Conservation (phyloP, 345 rosid species). For the Bretschneidera sinensis region DNA sequence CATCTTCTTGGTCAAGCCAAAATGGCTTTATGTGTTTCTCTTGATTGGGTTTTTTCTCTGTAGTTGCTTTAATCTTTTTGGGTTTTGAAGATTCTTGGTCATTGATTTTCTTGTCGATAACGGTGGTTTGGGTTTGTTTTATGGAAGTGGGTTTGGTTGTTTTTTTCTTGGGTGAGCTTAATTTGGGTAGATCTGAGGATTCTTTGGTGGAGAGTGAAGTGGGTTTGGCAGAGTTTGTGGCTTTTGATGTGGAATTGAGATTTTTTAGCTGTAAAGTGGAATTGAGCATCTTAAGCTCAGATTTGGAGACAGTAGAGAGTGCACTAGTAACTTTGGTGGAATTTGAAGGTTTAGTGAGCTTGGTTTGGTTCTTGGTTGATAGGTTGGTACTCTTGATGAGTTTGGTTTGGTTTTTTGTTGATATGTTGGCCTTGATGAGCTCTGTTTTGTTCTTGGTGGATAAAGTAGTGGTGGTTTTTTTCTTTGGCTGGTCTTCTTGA, state of each 20-base stretch:
- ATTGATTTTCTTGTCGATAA: slow-evolving; percentile 23
- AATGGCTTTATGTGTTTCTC: slow-evolving; percentile 29
- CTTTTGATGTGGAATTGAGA: slow-evolving; percentile 37
- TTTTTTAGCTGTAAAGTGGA: slow-evolving; percentile 21
- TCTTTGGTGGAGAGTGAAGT: slow-evolving; percentile 28
- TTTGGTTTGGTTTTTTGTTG: slow-evolving; percentile 48
- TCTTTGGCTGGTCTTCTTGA: slow-evolving; percentile 34
- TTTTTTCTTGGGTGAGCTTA: slow-evolving; percentile 46
- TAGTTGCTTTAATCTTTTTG: slow-evolving; percentile 24
- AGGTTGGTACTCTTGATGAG: slow-evolving; percentile 20
- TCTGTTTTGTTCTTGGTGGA: slow-evolving; percentile 54
- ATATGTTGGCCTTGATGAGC: slow-evolving; percentile 28
- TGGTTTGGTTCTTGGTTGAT: slow-evolving; percentile 51
- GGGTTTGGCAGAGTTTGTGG: slow-evolving; percentile 38
- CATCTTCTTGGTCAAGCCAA: slow-evolving; percentile 61
- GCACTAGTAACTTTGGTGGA: slow-evolving; percentile 39
- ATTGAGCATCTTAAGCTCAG: no score
- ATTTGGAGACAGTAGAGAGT: slow-evolving; percentile 15
- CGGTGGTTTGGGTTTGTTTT: slow-evolving; percentile 28
- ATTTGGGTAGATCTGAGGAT: slow-evolving; percentile 51
- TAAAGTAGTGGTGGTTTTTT: slow-evolving; percentile 25
- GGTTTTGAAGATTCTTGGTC: slow-evolving; percentile 27
- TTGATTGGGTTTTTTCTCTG: slow-evolving; percentile 16
- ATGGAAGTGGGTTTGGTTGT: slow-evolving; percentile 36
- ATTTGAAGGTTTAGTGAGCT: slow-evolving; percentile 37